phyloP scores from a whole-genome alignment of 495 filamentous ascomycete genomes.

The Neurospora sp. region DNA sequence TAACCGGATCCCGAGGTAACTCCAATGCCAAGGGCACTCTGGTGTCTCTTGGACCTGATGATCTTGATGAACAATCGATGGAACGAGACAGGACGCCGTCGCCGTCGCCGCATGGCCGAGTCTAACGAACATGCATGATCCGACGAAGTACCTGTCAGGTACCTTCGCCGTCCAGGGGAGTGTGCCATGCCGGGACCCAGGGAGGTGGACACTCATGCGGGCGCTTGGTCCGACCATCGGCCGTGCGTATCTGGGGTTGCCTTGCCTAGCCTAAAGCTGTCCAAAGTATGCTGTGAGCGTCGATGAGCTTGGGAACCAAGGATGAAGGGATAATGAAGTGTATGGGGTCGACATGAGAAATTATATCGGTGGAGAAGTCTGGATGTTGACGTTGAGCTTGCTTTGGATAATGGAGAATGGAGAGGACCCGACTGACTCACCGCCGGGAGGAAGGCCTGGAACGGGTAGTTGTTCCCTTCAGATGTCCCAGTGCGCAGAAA shows the following conservation, averaged over 20 bases:
- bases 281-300: not conserved
- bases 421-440: not conserved
- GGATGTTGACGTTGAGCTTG: not conserved
- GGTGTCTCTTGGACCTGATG: not conserved
- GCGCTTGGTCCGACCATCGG: not conserved
- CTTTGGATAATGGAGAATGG: not conserved
- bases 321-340: not conserved
- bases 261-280: not conserved
- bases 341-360: not conserved
- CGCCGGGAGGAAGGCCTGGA: not conserved
- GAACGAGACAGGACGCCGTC: not conserved
- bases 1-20: not conserved
- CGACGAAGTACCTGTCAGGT: not conserved
- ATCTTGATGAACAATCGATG: not conserved
- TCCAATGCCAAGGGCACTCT: not conserved
- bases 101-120: not conserved
- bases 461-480: not conserved
- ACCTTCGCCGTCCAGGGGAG: not conserved
- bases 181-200: not conserved
- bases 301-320: not conserved
- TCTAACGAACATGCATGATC: not conserved
- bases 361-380: not conserved
- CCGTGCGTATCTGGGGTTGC: not conserved
- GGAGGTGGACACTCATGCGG: not conserved
- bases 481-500: not conserved